These are phyloP conservation scores for Pseudoperonospora humuli DNA, from an alignment of 352 stramenopile species.

Conservation along the genomic window DNA sequence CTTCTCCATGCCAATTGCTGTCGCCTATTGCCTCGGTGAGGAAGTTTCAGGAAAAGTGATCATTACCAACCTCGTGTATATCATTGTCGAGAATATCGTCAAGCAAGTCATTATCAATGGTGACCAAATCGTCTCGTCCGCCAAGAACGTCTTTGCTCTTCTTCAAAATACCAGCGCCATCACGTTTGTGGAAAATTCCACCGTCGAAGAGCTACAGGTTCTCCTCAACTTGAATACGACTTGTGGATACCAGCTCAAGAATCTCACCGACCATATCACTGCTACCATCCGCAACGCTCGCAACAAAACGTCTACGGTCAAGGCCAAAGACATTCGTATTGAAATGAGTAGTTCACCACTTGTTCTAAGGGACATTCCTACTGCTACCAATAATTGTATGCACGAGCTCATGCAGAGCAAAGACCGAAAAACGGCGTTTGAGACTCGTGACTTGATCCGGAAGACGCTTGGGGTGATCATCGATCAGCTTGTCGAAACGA, in stretches of 20 bases:
- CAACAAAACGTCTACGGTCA: conserved; percentile 5
- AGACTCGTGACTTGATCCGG: conserved; percentile 23
- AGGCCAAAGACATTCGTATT: conserved; percentile 19
- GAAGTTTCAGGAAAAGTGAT: conserved; percentile 7
- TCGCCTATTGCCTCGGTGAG: conserved; percentile 20
- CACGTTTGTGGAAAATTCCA: conserved; percentile 8
- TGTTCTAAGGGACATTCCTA: conserved; percentile 21
- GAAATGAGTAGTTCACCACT: conserved; percentile 19
- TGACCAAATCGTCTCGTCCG: conserved; percentile 21
- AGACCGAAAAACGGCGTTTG: conserved; percentile 13
- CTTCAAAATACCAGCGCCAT: conserved; percentile 12
- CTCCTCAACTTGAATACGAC: conserved; percentile 26
- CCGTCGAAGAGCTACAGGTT: conserved; percentile 17
- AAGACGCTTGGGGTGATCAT: conserved; percentile 23
- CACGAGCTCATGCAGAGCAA: conserved; percentile 15
- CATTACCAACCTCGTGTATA: conserved; percentile 8
- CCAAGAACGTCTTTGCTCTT: conserved; percentile 12
- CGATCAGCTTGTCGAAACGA: conserved; percentile 19
- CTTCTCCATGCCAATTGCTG: conserved; percentile 18
- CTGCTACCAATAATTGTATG: conserved; percentile 28
- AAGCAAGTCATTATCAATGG: conserved; percentile 21
- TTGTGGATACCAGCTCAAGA: conserved; percentile 27
- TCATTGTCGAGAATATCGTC: conserved; percentile 18
- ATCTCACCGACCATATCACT: conserved; percentile 23
- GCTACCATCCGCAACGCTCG: conserved; percentile 10